phyloP scores from a whole-genome alignment of 1,284 basidiomycete genomes.

The Ceratobasidium sp. region DNA sequence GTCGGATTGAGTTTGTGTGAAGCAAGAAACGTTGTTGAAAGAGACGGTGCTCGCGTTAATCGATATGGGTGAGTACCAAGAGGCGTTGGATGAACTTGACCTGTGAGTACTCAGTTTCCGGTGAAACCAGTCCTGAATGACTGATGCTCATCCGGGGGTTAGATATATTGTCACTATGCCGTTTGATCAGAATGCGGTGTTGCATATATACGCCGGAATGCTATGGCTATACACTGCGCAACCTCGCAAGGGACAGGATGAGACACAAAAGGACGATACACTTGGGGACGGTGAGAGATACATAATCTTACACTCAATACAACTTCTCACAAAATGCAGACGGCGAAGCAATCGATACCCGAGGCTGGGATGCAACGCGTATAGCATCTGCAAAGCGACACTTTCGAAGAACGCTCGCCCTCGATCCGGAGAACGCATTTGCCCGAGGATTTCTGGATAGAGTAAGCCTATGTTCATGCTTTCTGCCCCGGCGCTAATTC shows the following conservation, averaged over 20 bases:
- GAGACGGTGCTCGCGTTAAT: slow-evolving; percentile 79
- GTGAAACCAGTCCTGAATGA: neutral
- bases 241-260: slow-evolving; percentile 44
- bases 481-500: neutral
- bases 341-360: slow-evolving; percentile 29
- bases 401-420: slow-evolving; percentile 66
- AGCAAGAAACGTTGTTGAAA: slow-evolving; percentile 79
- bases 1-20: no score
- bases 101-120: slow-evolving; percentile 64
- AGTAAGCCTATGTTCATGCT: slow-evolving; percentile 54
- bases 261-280: neutral
- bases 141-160: neutral
- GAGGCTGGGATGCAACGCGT: slow-evolving; percentile 54
- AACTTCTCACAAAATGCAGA: neutral
- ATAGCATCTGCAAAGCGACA: slow-evolving; percentile 70
- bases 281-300: neutral
- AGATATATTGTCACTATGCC: slow-evolving; percentile 88
- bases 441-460: slow-evolving; percentile 64
- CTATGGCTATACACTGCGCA: slow-evolving; percentile 65
- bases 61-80: slow-evolving; percentile 63
- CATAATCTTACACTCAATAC: neutral
- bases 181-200: slow-evolving; percentile 78
- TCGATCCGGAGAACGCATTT: slow-evolving; percentile 69
- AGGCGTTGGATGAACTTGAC: slow-evolving; percentile 85
- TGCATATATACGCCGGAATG: slow-evolving; percentile 86